Conservation (phyloP, 768 basidiomycete species). For the Rhodotorula toruloides region DNA sequence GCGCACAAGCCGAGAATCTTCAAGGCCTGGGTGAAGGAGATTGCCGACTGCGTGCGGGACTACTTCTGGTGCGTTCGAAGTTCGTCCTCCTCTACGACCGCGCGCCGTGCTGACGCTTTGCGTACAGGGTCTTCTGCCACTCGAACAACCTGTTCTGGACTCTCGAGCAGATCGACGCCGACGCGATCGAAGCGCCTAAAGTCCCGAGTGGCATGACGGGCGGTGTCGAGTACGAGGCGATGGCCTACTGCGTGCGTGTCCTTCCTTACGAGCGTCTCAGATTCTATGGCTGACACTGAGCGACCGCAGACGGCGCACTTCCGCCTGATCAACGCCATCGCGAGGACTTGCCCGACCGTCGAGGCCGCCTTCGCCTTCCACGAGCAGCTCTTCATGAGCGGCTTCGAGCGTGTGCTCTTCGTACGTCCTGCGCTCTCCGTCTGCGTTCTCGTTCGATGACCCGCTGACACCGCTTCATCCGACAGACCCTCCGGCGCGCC, state of each 20-base stretch:
- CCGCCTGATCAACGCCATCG: conserved; percentile 74
- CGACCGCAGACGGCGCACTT: conserved; percentile 71
- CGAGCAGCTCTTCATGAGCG: conserved; percentile 78
- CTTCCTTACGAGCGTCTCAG: background rate
- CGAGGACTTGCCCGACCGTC: conserved; percentile 62
- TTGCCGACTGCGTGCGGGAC: conserved; percentile 85
- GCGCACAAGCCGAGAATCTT: conserved; percentile 56
- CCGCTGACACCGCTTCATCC: background rate
- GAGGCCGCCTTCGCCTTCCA: conserved; percentile 77
- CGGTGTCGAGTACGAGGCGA: conserved; percentile 96
- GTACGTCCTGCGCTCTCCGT: conserved; percentile 52
- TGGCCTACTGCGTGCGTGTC: conserved; percentile 77
- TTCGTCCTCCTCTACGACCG: too few relatives aligned
- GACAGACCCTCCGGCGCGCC: conserved; percentile 89
- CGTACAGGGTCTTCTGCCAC: conserved; percentile 89
- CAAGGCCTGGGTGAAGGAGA: conserved; percentile 73
- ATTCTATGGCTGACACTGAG: background rate
- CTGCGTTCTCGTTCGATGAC: too few relatives aligned
- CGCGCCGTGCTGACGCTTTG: conserved; percentile 47
- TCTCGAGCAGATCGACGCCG: conserved; percentile 73
- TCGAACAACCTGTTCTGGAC: conserved; percentile 88
- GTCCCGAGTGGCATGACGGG: conserved; percentile 98
- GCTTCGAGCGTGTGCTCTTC: conserved; percentile 81
- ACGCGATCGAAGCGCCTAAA: conserved; percentile 75
- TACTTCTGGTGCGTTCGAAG: conserved; percentile 47